Conservation (phyloP, 129 eudicot genomes). For the Flaveria trinervia region DNA sequence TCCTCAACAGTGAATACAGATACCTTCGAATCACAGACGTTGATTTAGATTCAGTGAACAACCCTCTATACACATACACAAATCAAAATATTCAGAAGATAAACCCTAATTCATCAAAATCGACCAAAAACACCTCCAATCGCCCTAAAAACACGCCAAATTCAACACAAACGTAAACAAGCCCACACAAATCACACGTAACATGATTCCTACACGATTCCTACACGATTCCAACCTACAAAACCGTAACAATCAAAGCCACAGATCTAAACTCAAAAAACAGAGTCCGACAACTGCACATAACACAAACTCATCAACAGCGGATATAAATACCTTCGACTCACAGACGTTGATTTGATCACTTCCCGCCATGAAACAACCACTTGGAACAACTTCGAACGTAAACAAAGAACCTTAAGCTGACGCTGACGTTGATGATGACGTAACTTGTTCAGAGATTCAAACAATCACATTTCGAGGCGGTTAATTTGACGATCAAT, state of each 20-base stretch:
- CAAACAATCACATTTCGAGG: conserved; percentile 31
- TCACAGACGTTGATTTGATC: conserved; percentile 50
- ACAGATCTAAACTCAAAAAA: conserved; percentile 17
- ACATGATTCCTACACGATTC: not conserved
- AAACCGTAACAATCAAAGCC: not conserved
- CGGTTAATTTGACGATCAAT: not conserved
- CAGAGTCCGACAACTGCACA: not conserved
- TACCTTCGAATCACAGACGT: conserved; percentile 57
- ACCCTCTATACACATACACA: too few relatives aligned
- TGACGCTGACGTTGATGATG: not conserved
- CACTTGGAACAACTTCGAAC: conserved; percentile 4
- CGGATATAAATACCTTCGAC: conserved; percentile 42
- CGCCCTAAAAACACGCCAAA: not conserved
- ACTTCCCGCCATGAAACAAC: conserved; percentile 49
- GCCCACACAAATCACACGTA: not conserved
- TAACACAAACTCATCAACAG: not conserved
- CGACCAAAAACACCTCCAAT: not conserved
- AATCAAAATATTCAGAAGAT: too few relatives aligned
- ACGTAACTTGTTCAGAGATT: not conserved
- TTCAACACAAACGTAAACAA: not conserved
- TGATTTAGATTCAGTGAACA: conserved; percentile 9
- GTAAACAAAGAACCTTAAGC: conserved; percentile 19
- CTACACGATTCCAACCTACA: not conserved
- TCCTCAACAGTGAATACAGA: not conserved
- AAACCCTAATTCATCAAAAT: not conserved